A percentile compares a stretch with the other conserved stretches of the same genome.
phyloP scores from a whole-genome alignment of 306 rosid species.

The Prunus fruticosa region DNA sequence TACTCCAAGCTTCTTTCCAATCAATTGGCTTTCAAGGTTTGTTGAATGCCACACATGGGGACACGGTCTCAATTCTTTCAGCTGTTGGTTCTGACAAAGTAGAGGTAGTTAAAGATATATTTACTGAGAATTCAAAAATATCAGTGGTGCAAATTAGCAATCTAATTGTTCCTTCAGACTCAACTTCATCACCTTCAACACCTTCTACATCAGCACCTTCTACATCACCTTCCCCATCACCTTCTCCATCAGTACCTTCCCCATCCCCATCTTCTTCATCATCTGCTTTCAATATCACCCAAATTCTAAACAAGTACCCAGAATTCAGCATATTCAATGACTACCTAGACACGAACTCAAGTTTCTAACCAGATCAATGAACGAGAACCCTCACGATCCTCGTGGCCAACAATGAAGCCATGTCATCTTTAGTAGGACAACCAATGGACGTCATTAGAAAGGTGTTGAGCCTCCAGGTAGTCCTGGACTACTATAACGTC shows the following conservation, averaged over 20 bases:
- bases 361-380: conserved; percentile 1
- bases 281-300: background rate
- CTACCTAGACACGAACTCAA: conserved; percentile 7
- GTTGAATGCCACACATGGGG: too few species aligned
- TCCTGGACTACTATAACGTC: conserved; percentile 29
- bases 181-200: too few species aligned
- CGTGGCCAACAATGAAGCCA: conserved; percentile 28
- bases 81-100: too few species aligned
- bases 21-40: too few species aligned
- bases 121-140: too few species aligned
- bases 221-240: too few species aligned
- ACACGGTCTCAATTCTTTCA: too few species aligned
- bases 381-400: conserved; percentile 26
- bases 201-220: background rate
- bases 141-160: too few species aligned
- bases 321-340: conserved; percentile 12
- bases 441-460: conserved; percentile 26
- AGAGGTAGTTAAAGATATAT: too few species aligned
- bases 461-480: conserved; percentile 35
- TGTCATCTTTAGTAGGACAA: conserved; percentile 30
- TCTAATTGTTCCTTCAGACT: too few species aligned
- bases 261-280: background rate
- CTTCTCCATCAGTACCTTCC: too few species aligned
- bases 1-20: too few species aligned
- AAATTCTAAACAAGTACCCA: background rate